Base-by-base conservation (phyloP, 805 yeast genomes). In the Starmerella potacharoeniae region DNA sequence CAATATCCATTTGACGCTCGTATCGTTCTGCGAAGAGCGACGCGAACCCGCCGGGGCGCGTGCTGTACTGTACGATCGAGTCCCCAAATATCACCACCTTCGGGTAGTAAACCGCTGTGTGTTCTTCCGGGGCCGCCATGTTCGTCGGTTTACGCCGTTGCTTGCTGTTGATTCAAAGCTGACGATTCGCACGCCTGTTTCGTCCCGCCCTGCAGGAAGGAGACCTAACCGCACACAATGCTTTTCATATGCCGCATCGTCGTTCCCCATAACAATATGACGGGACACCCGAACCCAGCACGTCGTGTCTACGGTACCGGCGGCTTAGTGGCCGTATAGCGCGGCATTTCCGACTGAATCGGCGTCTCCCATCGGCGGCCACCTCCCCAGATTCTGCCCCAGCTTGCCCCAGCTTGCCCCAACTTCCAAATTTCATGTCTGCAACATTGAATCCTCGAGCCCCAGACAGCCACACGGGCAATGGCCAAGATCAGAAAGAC, bases 61-160 rank as follows among this genome's bases (percentile, higher is more conserved):
- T 68, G 62, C 65, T 76, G 34, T 67, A 77, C 64, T 84, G 80
- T 11, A 86, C 82, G 61, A 83, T 76, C 2, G 88, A 83, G 68
- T 84, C 90, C 6, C 90, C 90, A 63, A 83, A 81, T 28, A 83
- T 70, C 6, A 83, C 67, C 53, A 84, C 71, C 59, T 81, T 46
- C 28, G 45, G 52, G 40, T 45, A 54, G 10, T 10, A 33, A 14
- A 56, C 34, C n/a, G 37, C 28, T 16, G 30, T 10, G 46, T 6
- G 14, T n/a, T 29, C 37, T 10, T 16, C 14, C 3, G 16, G 22
- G 40, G 10, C 1, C 14, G 16, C 34, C 35, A 35, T 42, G 45
- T 42, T 42, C 11, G 11, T 8, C 8, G 35, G 11, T 33, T 8
- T 9, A 10, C 35, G 35, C 35, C 2, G 8, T 9, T 9, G 35